Evolutionary conservation across 345 rosid genomes (phyloP).

Genomic region (Pelargonium nanum): DNA sequence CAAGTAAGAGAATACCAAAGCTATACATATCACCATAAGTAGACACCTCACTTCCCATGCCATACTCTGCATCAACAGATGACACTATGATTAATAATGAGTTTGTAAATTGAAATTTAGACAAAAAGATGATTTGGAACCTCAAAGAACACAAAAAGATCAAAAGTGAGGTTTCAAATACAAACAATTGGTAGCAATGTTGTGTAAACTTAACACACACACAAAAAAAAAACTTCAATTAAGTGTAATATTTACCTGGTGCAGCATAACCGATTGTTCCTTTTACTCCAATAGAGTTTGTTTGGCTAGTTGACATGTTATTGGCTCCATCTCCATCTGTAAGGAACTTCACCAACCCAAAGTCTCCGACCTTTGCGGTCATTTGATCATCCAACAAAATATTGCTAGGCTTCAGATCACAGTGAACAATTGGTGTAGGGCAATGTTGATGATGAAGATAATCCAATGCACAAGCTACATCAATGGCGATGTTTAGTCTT

Average conservation of each 20-base stretch:
- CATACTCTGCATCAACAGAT: slow-evolving; percentile 17
- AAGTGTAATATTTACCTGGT: slow-evolving; percentile 12
- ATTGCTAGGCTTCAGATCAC: slow-evolving; percentile 45
- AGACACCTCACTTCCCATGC: slow-evolving; percentile 17
- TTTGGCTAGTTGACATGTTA: neutral
- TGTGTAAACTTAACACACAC: too few relatives aligned
- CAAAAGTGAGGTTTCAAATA: neutral
- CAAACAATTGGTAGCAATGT: neutral
- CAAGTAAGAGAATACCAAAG: slow-evolving; percentile 28
- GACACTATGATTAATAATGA: neutral
- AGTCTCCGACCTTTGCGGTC: slow-evolving; percentile 22
- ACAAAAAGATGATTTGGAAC: neutral
- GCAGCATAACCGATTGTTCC: slow-evolving; percentile 21
- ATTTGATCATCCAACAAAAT: slow-evolving; percentile 25
- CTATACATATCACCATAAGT: slow-evolving; percentile 29
- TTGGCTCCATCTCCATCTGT: neutral
- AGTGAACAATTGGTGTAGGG: slow-evolving; percentile 16
- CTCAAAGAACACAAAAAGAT: neutral
- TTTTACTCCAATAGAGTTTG: slow-evolving; percentile 14
- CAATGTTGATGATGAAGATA: slow-evolving; percentile 19
- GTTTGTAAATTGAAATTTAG: neutral
- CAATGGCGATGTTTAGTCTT: slow-evolving; percentile 25
- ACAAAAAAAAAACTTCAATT: too few relatives aligned
- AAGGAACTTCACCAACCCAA: slow-evolving; percentile 26
- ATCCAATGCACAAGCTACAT: slow-evolving; percentile 23